These are phyloP conservation scores for Dispira parvispora DNA, from an alignment of 192 early-diverging fungal species.

Conservation along the genomic window DNA sequence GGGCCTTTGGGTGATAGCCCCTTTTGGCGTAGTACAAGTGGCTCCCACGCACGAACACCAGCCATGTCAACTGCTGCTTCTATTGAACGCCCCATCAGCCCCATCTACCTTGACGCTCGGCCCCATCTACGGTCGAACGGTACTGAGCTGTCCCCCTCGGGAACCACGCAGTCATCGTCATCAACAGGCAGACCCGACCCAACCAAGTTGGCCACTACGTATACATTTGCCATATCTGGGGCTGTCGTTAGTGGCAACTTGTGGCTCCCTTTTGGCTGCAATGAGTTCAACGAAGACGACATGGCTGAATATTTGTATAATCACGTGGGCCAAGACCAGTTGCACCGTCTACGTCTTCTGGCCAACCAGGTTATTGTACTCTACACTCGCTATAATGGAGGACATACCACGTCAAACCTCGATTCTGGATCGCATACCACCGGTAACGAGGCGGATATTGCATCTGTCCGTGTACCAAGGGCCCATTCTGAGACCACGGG, in stretches of 20 bases:
- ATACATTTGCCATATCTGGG: neutral
- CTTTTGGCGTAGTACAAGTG: too few species aligned
- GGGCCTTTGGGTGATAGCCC: too few species aligned
- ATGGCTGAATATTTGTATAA: neutral
- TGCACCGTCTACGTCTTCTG: neutral
- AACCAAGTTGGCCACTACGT: too few species aligned
- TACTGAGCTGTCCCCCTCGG: too few species aligned
- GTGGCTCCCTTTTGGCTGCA: slow-evolving; percentile 10
- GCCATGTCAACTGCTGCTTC: too few species aligned
- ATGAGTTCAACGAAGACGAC: slow-evolving; percentile 6
- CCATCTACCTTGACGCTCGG: too few species aligned
- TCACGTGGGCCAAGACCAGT: neutral
- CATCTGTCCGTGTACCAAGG: neutral
- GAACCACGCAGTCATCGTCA: too few species aligned
- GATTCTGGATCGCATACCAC: neutral
- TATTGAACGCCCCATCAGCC: too few species aligned
- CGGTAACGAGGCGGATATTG: neutral
- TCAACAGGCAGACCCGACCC: too few species aligned
- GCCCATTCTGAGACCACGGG: neutral
- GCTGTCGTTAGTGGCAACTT: slow-evolving; percentile 1
- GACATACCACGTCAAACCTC: too few species aligned
- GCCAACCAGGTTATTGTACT: neutral
- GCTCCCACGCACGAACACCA: too few species aligned
- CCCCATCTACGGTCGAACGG: too few species aligned
- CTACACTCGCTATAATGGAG: neutral